Evolutionary conservation across 2,329 filamentous ascomycete genomes (phyloP).

Genomic region (Trichophyton mentagrophytes): DNA sequence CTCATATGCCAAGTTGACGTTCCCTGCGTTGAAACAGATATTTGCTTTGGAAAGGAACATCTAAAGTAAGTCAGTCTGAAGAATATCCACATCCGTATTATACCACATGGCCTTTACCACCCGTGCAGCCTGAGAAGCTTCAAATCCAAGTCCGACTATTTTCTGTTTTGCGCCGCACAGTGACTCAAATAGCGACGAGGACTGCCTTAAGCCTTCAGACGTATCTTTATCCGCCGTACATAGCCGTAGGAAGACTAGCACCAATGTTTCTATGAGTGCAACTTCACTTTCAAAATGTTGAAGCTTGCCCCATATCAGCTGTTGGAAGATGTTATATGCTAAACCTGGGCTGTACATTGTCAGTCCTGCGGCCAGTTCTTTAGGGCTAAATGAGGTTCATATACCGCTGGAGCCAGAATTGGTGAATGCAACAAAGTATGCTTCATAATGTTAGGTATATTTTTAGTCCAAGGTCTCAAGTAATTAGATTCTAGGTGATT

Average conservation of each 20-base stretch:
- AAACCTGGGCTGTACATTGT: neutral
- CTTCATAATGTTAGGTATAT: neutral
- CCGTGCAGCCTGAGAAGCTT: conserved; percentile 43
- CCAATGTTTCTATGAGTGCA: conserved; percentile 54
- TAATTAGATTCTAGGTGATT: neutral
- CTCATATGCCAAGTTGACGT: conserved; percentile 10
- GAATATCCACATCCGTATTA: neutral
- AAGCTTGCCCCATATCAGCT: neutral
- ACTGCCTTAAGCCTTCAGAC: conserved; percentile 20
- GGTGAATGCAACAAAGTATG: neutral
- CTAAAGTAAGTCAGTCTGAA: neutral
- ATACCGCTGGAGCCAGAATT: neutral
- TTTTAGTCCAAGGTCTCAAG: neutral
- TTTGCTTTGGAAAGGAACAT: neutral
- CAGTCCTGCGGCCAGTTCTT: neutral
- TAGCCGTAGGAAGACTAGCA: conserved; percentile 58
- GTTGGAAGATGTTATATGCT: neutral
- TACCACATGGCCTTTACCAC: conserved; percentile 21
- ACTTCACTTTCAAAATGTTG: conserved; percentile 36
- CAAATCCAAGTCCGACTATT: conserved; percentile 40
- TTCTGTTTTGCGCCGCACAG: conserved; percentile 34
- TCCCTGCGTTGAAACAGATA: neutral
- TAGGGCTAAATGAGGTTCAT: neutral
- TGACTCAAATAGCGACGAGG: conserved; percentile 11
- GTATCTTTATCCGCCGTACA: conserved; percentile 36